A percentile compares a stretch with the other conserved stretches of the same genome.
Conservation (phyloP, 305 asterid species). For the Solanum hybrid region DNA sequence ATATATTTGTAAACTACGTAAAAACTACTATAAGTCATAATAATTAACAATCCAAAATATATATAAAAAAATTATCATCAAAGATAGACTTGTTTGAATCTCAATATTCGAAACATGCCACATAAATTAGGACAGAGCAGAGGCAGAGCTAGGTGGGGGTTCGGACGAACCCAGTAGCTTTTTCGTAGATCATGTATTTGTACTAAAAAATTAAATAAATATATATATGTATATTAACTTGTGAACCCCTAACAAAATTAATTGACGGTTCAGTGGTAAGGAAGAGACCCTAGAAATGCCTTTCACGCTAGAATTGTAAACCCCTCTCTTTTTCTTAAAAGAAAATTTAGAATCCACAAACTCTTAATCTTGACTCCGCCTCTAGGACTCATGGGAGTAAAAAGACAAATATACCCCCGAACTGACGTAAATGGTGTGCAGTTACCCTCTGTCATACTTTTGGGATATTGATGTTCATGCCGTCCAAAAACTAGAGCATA, state of each 20-base stretch:
- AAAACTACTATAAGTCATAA: neutral
- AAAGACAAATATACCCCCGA: too few species aligned
- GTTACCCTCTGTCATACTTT: too few species aligned
- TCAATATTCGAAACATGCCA: neutral
- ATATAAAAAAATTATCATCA: too few species aligned
- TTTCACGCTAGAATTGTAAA: neutral
- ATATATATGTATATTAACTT: neutral
- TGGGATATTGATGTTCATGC: too few species aligned
- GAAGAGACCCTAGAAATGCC: neutral
- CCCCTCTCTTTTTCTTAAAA: neutral
- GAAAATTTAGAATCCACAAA: neutral
- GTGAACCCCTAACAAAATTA: neutral
- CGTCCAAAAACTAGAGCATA: too few species aligned
- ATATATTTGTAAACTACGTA: neutral
- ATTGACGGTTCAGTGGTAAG: neutral
- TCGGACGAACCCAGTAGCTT: too few species aligned
- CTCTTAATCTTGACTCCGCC: neutral
- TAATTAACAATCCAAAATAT: neutral
- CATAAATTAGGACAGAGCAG: neutral
- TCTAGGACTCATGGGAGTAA: too few species aligned
- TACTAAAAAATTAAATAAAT: too few species aligned
- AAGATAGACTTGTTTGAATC: neutral
- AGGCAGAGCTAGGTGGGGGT: neutral
- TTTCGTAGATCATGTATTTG: neutral
- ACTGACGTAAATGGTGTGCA: too few species aligned